Percentiles rank a stretch among this genome's conserved stretches.
phyloP scores from a whole-genome alignment of 1,284 basidiomycete genomes.

The Apiotrichum veenhuisii region DNA sequence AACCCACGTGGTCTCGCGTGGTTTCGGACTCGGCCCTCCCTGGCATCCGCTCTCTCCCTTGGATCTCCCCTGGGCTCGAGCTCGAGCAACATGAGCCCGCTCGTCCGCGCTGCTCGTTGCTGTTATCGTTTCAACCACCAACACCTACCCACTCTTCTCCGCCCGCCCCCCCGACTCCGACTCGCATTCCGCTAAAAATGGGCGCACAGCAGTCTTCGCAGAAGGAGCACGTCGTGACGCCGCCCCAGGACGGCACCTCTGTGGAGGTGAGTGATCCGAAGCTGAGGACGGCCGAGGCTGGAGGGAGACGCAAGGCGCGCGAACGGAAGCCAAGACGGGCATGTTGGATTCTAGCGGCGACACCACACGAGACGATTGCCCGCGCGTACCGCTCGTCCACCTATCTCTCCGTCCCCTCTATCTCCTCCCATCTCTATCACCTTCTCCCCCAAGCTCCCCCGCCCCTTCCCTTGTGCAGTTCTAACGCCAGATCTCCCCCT shows the following conservation, averaged over 20 bases:
- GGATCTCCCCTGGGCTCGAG: too few species aligned
- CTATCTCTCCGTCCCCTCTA: neutral
- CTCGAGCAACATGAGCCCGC: too few species aligned
- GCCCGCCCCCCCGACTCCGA: slow-evolving; percentile 1
- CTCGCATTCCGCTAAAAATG: too few species aligned
- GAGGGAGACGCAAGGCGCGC: too few species aligned
- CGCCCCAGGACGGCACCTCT: slow-evolving; percentile 35
- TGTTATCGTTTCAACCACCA: neutral
- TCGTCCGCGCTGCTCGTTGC: too few species aligned
- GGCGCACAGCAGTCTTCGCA: slow-evolving; percentile 41
- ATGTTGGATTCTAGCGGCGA: too few species aligned
- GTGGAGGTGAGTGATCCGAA: slow-evolving; percentile 45
- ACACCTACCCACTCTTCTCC: too few species aligned
- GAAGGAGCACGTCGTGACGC: slow-evolving; percentile 45
- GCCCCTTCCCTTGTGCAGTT: slow-evolving; percentile 4
- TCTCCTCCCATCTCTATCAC: neutral
- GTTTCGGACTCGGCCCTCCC: neutral
- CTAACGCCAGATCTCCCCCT: slow-evolving; percentile 41
- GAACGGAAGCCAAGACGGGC: too few species aligned
- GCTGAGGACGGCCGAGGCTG: too few species aligned
- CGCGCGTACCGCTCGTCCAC: too few species aligned
- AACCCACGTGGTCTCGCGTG: slow-evolving; percentile 1
- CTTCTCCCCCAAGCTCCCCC: neutral
- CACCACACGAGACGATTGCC: too few species aligned
- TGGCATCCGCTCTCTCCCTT: too few species aligned